Evolutionary conservation across 2,329 filamentous ascomycete species (phyloP).

Genomic region (Curvularia eragrostidis): DNA sequence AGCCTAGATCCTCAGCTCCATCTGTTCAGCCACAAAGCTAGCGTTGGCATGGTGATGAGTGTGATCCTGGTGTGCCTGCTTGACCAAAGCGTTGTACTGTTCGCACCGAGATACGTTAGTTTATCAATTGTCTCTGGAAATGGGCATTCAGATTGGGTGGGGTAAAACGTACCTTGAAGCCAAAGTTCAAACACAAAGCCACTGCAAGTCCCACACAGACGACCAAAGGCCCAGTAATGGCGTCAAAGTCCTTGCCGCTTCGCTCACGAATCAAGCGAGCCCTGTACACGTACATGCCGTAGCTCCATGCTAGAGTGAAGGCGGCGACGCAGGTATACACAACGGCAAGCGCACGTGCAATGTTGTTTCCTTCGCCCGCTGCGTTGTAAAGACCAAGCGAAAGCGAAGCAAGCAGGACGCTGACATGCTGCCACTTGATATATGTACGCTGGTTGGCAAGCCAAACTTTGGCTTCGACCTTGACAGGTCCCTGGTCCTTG

Average conservation of each 20-base stretch:
- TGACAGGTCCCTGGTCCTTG: slow-evolving; percentile 90
- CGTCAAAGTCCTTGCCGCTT: slow-evolving; percentile 93
- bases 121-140: neutral
- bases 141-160: too few species aligned
- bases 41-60: slow-evolving; percentile 14
- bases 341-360: slow-evolving; percentile 80
- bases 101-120: slow-evolving; percentile 3
- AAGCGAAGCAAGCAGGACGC: slow-evolving; percentile 82
- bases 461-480: slow-evolving; percentile 98
- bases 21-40: slow-evolving; percentile 21
- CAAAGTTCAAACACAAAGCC: slow-evolving; percentile 86
- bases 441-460: slow-evolving; percentile 98
- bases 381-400: slow-evolving; percentile 89
- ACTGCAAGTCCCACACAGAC: slow-evolving; percentile 80
- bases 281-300: slow-evolving; percentile 77
- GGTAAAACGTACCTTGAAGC: slow-evolving; percentile 70
- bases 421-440: slow-evolving; percentile 98
- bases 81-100: slow-evolving; percentile 33
- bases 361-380: slow-evolving; percentile 73
- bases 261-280: slow-evolving; percentile 80
- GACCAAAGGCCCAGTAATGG: slow-evolving; percentile 80
- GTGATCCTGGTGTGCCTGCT: slow-evolving; percentile 16
- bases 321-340: slow-evolving; percentile 82
- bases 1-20: slow-evolving; percentile 28
- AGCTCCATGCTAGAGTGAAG: slow-evolving; percentile 88